phyloP scores from a whole-genome alignment of 345 rosid genomes.

The Pistacia integerrima region DNA sequence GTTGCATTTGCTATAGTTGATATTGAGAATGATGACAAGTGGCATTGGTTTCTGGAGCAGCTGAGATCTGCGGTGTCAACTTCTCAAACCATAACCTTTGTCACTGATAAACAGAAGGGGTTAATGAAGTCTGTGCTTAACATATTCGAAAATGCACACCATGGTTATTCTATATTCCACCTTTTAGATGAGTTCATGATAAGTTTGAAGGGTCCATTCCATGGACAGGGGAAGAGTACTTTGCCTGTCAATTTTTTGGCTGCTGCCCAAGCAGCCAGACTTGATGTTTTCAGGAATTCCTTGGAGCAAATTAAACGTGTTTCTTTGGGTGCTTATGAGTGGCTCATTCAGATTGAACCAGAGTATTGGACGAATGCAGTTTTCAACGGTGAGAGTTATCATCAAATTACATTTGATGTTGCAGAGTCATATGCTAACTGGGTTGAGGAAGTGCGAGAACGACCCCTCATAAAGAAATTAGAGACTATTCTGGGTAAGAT shows the following conservation, averaged over 20 bases:
- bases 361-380: constrained; percentile 67
- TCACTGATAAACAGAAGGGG: constrained; percentile 77
- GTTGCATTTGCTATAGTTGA: constrained; percentile 82
- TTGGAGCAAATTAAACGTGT: constrained; percentile 63
- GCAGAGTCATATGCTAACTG: constrained; percentile 63
- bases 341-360: constrained; percentile 74
- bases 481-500: constrained; percentile 49
- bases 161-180: constrained; percentile 75
- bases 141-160: constrained; percentile 64
- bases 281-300: constrained; percentile 53
- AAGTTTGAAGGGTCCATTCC: constrained; percentile 74
- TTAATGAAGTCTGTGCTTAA: constrained; percentile 56
- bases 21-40: constrained; percentile 66
- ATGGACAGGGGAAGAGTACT: constrained; percentile 77
- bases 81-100: constrained; percentile 62
- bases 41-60: constrained; percentile 88
- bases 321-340: constrained; percentile 75
- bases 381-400: constrained; percentile 76
- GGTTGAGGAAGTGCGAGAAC: constrained; percentile 74
- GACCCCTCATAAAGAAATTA: constrained; percentile 66
- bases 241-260: constrained; percentile 62
- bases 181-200: constrained; percentile 74
- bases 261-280: constrained; percentile 75
- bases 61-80: constrained; percentile 56
- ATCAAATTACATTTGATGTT: constrained; percentile 57